A percentile compares a stretch with the other conserved stretches of the same genome.
These are phyloP conservation scores for Barbatosphaeria neglecta DNA, from an alignment of 495 filamentous ascomycete species.

Conservation along the genomic window DNA sequence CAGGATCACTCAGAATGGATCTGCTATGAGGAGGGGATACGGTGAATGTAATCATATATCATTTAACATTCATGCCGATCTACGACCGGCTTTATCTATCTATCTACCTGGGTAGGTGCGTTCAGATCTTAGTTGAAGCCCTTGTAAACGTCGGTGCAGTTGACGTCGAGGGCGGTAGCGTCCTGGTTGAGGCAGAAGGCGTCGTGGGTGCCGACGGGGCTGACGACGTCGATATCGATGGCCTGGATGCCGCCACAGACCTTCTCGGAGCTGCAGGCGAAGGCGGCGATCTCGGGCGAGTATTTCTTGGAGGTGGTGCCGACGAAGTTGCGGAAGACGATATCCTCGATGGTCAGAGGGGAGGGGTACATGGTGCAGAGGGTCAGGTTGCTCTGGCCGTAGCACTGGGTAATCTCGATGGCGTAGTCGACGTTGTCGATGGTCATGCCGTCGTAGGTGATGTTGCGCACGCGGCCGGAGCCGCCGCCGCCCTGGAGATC, in stretches of 20 bases:
- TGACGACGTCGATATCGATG: slow-evolving; percentile 36
- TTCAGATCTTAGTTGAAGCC: slow-evolving; percentile 22
- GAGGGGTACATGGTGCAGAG: slow-evolving; percentile 45
- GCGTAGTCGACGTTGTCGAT: slow-evolving; percentile 47
- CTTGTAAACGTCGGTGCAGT: slow-evolving; percentile 22
- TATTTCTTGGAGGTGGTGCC: slow-evolving; percentile 10
- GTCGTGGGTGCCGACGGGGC: slow-evolving; percentile 34
- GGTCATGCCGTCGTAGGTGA: slow-evolving; percentile 47
- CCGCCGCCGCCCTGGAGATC: slow-evolving; percentile 22
- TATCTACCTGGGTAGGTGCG: too few species aligned
- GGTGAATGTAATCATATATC: too few species aligned
- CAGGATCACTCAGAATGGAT: too few species aligned
- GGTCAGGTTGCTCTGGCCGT: slow-evolving; percentile 49
- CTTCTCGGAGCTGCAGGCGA: slow-evolving; percentile 42
- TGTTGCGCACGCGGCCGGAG: slow-evolving; percentile 29
- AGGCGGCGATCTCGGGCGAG: slow-evolving; percentile 8
- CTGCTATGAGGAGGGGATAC: neutral
- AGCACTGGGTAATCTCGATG: slow-evolving; percentile 55
- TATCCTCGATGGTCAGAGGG: slow-evolving; percentile 8
- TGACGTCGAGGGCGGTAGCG: slow-evolving; percentile 26
- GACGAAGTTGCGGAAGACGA: slow-evolving; percentile 8
- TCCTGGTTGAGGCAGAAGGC: slow-evolving; percentile 47
- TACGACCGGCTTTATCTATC: neutral
- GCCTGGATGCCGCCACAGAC: slow-evolving; percentile 45
- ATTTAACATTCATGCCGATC: too few species aligned